Evolutionary conservation across 2,329 filamentous ascomycete genomes (phyloP).

Genomic region (Neophaeococcomyces mojaviensis): DNA sequence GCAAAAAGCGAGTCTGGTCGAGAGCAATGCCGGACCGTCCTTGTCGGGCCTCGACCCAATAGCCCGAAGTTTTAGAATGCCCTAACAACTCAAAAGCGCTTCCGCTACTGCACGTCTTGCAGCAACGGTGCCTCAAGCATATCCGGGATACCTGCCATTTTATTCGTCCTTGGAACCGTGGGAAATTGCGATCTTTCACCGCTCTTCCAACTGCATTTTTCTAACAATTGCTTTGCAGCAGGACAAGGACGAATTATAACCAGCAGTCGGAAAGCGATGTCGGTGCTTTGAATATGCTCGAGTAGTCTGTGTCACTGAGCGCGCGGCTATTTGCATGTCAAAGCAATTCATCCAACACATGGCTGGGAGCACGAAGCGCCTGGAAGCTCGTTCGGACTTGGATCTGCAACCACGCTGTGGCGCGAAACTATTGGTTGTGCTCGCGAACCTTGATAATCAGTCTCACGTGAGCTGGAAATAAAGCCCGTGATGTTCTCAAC

Average conservation of each 20-base stretch:
- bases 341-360: background rate
- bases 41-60: too few relatives aligned
- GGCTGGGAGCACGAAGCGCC: conserved; percentile 2
- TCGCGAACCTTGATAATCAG: too few relatives aligned
- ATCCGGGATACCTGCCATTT: background rate
- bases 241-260: conserved; percentile 6
- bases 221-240: conserved; percentile 1
- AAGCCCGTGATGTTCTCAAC: too few relatives aligned
- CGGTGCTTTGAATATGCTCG: conserved; percentile 1
- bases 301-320: conserved; percentile 9
- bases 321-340: conserved; percentile 3
- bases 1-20: too few relatives aligned
- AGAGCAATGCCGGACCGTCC: too few relatives aligned
- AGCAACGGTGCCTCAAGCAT: background rate
- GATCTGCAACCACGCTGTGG: too few relatives aligned
- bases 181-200: conserved; percentile 8
- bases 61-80: too few relatives aligned
- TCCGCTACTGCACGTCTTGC: conserved; percentile 9
- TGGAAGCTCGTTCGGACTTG: background rate
- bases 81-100: background rate
- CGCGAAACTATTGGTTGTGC: too few relatives aligned
- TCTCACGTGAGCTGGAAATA: too few relatives aligned
- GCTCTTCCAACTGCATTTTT: conserved; percentile 1
- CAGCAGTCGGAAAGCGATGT: conserved; percentile 2
- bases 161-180: conserved; percentile 2